Evolutionary conservation across 805 yeast genomes (phyloP).

Genomic region (Nakazawaea siamensis): DNA sequence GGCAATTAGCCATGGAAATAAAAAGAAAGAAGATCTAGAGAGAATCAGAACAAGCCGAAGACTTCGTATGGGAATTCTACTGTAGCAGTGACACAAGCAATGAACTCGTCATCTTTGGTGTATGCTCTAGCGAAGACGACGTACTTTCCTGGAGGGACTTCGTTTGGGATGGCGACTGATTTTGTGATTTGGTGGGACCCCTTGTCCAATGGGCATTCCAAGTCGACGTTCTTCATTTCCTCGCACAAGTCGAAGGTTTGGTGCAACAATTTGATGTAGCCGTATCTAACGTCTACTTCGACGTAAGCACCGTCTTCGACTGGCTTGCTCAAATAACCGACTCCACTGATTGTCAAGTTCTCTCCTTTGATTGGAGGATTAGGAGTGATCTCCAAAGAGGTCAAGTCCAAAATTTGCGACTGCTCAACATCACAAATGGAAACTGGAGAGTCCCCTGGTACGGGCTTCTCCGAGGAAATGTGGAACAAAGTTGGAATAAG

Average conservation of each 20-base stretch:
- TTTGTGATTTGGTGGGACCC: conserved; percentile 66
- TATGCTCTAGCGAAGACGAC: conserved; percentile 83
- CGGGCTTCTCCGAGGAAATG: conserved; percentile 40
- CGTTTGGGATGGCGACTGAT: conserved; percentile 75
- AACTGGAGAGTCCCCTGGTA: conserved; percentile 89
- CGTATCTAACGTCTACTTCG: conserved; percentile 88
- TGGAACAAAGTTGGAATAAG: conserved; percentile 12
- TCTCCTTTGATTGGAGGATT: conserved; percentile 88
- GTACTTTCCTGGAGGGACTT: conserved; percentile 95
- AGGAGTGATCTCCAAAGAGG: conserved; percentile 57
- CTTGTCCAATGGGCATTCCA: conserved; percentile 72
- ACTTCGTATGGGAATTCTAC: conserved; percentile 40
- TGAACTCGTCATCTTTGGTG: conserved; percentile 71
- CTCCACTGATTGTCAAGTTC: conserved; percentile 72
- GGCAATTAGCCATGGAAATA: background rate
- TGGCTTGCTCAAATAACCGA: conserved; percentile 47
- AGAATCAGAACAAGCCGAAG: conserved; percentile 3
- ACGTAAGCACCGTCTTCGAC: conserved; percentile 87
- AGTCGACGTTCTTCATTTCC: conserved; percentile 71
- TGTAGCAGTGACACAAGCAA: conserved; percentile 77
- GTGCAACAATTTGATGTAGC: conserved; percentile 79
- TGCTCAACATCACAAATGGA: conserved; percentile 61
- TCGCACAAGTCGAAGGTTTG: conserved; percentile 94
- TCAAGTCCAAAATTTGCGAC: conserved; percentile 57
- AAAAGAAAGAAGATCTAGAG: background rate